Base-by-base conservation (phyloP, 345 rosid genomes). In the Barbarea vulgaris region DNA sequence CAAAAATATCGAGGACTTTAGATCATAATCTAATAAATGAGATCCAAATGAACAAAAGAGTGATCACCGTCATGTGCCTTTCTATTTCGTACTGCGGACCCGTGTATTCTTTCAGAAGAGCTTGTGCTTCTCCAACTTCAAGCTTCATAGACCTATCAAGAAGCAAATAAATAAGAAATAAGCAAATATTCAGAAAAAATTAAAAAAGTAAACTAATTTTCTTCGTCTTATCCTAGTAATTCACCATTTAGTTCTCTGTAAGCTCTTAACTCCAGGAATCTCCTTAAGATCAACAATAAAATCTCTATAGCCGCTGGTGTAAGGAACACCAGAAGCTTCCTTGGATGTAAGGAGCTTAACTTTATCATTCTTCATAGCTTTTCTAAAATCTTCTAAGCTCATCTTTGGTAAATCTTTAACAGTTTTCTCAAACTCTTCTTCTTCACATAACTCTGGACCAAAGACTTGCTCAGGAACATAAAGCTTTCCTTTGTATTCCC, bases 241-340 rank as follows among this genome's bases (percentile, higher is more conserved):
- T 76, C 76, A 91, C 98, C 98, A 93, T 89, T 85, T 88, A 21
- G 97, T 91, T 82, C 92, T 86, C 70, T 91, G 98, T 78, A 93
- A 83, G 64, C 84, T 87, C 85, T 87, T 93, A 56, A 82, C 86
- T 13, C 98, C 98, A 1, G 96, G 96, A 73, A 93, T 89, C 13
- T 91, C 89, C 84, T 89, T 85, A 85, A 93, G 88, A 72, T 93
- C 88, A 57, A 93, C 90, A 41, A 89, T 54, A 41, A 91, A 91
- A 53, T 89, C 89, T 79, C 85, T 81, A 75, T 59, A 71, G 31
- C 79, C 83, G 39, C 30, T 73, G 28, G 67, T 67, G 68, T 63
- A 67, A 28, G 81, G 18, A 54, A 50, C 74, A 42, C 74, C 69
- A 9, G 62, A 63, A 73, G 66, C 79, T 25, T 86, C 98, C 84